Percentiles rank a stretch among this genome's conserved stretches.
These are phyloP conservation scores for Zygotorulaspora danielsina DNA, from an alignment of 805 yeast genomes.

Conservation along the genomic window DNA sequence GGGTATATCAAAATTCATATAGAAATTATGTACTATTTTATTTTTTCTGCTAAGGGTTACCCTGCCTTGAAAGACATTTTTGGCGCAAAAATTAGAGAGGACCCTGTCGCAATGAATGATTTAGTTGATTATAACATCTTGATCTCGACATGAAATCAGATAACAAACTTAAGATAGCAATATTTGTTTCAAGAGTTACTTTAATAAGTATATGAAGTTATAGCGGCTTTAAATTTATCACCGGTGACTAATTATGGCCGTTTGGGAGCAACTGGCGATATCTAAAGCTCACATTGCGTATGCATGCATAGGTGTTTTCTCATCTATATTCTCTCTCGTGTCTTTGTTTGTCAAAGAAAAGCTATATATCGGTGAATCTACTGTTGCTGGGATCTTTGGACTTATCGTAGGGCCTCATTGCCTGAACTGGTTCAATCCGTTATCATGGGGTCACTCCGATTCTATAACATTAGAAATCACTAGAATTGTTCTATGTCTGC, in stretches of 20 bases:
- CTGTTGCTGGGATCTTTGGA: constrained; percentile 82
- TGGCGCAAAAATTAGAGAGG: constrained; percentile 1
- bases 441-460: constrained; percentile 82
- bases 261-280: constrained; percentile 35
- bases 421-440: constrained; percentile 76
- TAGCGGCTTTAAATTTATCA: not conserved
- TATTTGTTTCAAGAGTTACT: not conserved
- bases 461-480: constrained; percentile 77
- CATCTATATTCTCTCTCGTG: constrained; percentile 72
- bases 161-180: no score
- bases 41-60: constrained; percentile 8
- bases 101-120: constrained; percentile 1
- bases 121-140: no score
- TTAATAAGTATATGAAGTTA: not conserved
- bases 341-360: constrained; percentile 80
- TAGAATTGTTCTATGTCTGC: constrained; percentile 76
- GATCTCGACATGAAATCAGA: no score
- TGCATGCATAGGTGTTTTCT: constrained; percentile 80
- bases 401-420: constrained; percentile 86
- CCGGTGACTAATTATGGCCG: constrained; percentile 11
- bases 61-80: constrained; percentile 1
- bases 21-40: not conserved
- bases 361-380: constrained; percentile 86
- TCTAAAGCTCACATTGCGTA: constrained; percentile 79
- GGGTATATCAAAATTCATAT: not conserved